Evolutionary conservation across 805 yeast genomes (phyloP), one percentile per base, ranked within the genome.

Genomic region (Kazachstania taianensis): DNA sequence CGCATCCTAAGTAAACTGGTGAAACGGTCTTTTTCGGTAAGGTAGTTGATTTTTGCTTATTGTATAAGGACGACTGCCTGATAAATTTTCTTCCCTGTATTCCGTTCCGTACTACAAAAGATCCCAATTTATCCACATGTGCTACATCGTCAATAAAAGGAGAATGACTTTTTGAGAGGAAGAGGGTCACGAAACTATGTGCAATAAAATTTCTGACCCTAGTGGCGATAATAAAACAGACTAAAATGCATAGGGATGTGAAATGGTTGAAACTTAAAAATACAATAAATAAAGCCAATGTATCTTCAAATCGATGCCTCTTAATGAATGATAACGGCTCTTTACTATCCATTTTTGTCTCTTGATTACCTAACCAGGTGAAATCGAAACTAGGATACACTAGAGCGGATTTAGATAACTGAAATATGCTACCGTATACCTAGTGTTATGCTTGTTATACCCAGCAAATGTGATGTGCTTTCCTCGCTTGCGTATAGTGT

Each of bases 201-300:
- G 62, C 45, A 35, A 55, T 34, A 28, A 55, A 52, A 36, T 52
- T 41, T 30, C 49, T 43, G 19, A 47, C 53, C 22, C 43, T 44
- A 2, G 54, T 48, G 13, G 58, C 52, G 23, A 54, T 25, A 10
- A 55, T 46, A 37, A 52, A 57, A 5, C 48, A 37, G 5, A 46
- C 23, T 17, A 52, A 36, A 13, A 57, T 37, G 33, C 56, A 41
- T 29, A 53, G 23, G 5, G 56, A 42, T 7, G 46, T 44, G 36
- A 50, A 43, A 31, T 55, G 58, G 28, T 54, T 54, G 27, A 57
- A 52, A 32, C 55, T 53, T 32, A 53, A 40, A 33, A 57, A 51
- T n/a, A 57, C 53, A 6, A 55, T 40, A 25, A 55, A 50, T 14
- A 57, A 35, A 13, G 60, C 55, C 22, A 57, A 38, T 0, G 61